Evolutionary conservation across 139 green algal genomes (phyloP).

Genomic region (Chlorella sp.): DNA sequence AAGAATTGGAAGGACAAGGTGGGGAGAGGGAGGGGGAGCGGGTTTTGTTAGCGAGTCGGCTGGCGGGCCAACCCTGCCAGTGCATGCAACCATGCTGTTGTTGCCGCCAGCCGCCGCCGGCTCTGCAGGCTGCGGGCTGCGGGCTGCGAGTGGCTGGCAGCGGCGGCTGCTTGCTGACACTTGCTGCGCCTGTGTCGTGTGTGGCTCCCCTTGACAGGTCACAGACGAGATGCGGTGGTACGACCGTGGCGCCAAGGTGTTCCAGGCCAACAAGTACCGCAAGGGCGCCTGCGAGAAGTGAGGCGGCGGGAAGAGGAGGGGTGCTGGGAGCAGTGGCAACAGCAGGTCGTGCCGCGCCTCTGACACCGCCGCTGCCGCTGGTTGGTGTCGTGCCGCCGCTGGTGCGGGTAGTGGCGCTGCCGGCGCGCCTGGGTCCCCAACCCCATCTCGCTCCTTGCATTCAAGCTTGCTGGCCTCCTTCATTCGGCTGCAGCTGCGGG

Average conservation of each 20-base stretch:
- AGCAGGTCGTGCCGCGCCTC: background rate
- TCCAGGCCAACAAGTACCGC: conserved; percentile 94
- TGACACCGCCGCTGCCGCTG: background rate
- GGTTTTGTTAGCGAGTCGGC: background rate
- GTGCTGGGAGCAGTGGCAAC: background rate
- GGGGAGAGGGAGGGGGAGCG: background rate
- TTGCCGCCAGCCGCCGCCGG: no score
- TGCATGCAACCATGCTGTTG: no score
- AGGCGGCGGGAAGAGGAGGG: conserved; percentile 3
- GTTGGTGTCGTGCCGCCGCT: background rate
- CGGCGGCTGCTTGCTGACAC: no score
- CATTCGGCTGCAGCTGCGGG: conserved; percentile 81
- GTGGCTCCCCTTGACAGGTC: background rate
- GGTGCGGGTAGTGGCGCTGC: background rate
- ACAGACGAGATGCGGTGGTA: conserved; percentile 84
- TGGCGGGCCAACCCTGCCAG: no score
- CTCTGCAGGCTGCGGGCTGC: no score
- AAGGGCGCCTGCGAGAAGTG: conserved; percentile 98
- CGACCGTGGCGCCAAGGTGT: conserved; percentile 90
- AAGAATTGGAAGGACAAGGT: conserved; percentile 89
- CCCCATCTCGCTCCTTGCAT: background rate
- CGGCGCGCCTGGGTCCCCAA: background rate
- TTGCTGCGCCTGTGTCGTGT: background rate
- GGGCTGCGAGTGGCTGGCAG: no score
- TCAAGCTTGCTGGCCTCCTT: background rate